phyloP scores from a whole-genome alignment of 768 basidiomycete genomes.

The Candolleomyces aberdarensis region DNA sequence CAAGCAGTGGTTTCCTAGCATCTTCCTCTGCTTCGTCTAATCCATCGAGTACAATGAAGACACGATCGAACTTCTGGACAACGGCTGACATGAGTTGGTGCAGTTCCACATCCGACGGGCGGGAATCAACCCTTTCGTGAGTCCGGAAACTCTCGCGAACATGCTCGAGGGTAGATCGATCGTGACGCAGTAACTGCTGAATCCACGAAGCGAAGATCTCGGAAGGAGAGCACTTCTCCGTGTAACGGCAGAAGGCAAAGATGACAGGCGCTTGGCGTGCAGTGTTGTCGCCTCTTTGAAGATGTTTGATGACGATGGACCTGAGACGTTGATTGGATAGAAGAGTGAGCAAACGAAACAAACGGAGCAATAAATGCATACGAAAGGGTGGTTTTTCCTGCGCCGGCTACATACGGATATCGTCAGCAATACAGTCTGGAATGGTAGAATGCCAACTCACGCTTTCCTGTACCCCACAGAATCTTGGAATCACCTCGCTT shows the following conservation, averaged over 20 bases:
- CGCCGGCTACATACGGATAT: background rate
- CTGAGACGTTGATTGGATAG: background rate
- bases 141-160: background rate
- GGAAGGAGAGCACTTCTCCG: background rate
- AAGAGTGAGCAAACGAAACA: no score
- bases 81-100: background rate
- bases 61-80: background rate
- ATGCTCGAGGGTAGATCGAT: background rate
- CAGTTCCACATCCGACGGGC: background rate
- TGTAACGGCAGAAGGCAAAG: conserved; percentile 5
- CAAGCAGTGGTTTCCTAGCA: background rate
- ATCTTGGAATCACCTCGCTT: background rate
- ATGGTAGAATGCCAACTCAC: background rate
- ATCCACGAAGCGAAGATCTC: background rate
- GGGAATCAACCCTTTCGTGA: background rate
- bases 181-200: background rate
- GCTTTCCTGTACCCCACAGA: conserved; percentile 2
- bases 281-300: background rate
- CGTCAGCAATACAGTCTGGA: background rate
- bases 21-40: background rate
- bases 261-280: background rate
- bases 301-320: background rate
- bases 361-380: background rate
- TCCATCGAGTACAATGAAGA: background rate
- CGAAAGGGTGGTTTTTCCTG: background rate